These are phyloP conservation scores for Carex pumila DNA, from an alignment of 176 grass and related monocot species.

Conservation along the genomic window DNA sequence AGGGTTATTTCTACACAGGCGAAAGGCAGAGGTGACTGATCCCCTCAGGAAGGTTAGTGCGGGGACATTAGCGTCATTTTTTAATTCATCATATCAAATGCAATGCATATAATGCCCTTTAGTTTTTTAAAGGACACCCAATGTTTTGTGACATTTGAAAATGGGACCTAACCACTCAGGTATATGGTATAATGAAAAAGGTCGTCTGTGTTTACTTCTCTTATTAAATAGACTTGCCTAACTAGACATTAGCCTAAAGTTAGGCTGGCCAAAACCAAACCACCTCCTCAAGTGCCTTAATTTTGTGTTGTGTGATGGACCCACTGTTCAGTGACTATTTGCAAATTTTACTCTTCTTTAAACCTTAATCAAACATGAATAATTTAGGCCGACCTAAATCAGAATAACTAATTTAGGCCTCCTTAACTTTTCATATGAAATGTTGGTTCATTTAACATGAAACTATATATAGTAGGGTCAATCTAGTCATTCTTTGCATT, in stretches of 20 bases:
- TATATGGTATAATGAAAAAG: neutral
- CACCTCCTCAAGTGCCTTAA: no score
- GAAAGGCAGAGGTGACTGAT: constrained; percentile 79
- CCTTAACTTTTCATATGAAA: neutral
- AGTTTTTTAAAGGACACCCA: neutral
- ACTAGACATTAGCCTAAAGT: no score
- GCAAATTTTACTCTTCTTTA: no score
- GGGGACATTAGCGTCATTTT: neutral
- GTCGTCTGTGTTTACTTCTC: neutral
- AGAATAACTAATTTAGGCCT: no score
- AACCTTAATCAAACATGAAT: no score
- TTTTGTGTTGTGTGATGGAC: no score
- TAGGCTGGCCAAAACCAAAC: no score
- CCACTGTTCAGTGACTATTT: no score
- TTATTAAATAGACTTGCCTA: neutral
- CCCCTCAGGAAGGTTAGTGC: constrained; percentile 62
- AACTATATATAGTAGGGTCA: neutral
- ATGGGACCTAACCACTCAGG: neutral
- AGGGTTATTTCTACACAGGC: constrained; percentile 94
- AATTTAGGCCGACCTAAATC: no score
- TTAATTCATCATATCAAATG: neutral
- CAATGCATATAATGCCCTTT: neutral
- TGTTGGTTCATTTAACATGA: neutral
- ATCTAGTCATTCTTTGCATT: neutral
- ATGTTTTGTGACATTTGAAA: neutral